These are phyloP conservation scores for Lasiosphaeria ovina DNA, from an alignment of 495 filamentous ascomycete genomes.

Conservation along the genomic window DNA sequence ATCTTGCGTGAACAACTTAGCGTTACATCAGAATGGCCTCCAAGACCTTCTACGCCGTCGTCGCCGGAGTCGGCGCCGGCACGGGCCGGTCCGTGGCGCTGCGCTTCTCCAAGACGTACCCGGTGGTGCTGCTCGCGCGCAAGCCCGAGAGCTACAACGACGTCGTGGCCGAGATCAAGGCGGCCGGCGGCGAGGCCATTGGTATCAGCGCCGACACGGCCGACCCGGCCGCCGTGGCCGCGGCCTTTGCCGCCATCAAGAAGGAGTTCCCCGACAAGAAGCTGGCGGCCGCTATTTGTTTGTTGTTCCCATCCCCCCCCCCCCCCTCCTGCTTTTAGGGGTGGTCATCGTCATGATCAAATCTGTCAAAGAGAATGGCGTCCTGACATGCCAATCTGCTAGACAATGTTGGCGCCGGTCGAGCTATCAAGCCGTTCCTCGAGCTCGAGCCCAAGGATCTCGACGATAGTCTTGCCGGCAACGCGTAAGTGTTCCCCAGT, in stretches of 20 bases:
- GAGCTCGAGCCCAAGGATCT: slow-evolving; percentile 69
- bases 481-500: slow-evolving; percentile 52
- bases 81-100: slow-evolving; percentile 61
- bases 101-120: slow-evolving; percentile 69
- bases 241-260: slow-evolving; percentile 67
- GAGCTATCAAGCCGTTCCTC: slow-evolving; percentile 76
- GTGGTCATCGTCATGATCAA: neutral
- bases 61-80: slow-evolving; percentile 73
- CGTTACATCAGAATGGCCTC: slow-evolving; percentile 31
- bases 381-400: neutral
- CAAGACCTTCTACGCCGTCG: slow-evolving; percentile 59
- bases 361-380: neutral
- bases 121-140: slow-evolving; percentile 72
- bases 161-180: slow-evolving; percentile 73
- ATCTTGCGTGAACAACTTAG: neutral
- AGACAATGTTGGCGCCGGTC: slow-evolving; percentile 67
- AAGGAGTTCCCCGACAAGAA: slow-evolving; percentile 52
- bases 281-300: slow-evolving; percentile 74
- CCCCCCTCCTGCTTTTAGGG: neutral
- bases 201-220: slow-evolving; percentile 74
- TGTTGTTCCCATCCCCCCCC: neutral
- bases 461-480: slow-evolving; percentile 50
- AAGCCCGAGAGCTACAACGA: slow-evolving; percentile 62
- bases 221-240: slow-evolving; percentile 57
- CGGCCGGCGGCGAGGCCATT: slow-evolving; percentile 65